phyloP scores from a whole-genome alignment of 352 stramenopile genomes.

The Phytophthora crassamura region DNA sequence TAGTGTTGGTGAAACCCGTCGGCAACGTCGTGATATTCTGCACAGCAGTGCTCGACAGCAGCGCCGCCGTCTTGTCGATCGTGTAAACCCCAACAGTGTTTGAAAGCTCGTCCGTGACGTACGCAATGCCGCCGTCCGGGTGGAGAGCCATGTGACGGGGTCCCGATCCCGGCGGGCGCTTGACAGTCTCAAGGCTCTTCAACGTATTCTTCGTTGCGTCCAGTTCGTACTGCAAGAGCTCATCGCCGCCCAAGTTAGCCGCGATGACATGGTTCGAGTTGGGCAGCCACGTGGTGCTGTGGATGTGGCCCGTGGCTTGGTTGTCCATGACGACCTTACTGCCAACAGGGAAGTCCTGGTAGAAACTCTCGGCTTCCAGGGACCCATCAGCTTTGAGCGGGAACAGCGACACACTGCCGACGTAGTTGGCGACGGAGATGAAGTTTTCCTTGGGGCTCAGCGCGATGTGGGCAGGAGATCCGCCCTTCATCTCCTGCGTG shows the following conservation, averaged over 20 bases:
- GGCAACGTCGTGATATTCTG: slow-evolving; percentile 67
- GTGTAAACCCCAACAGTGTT: slow-evolving; percentile 69
- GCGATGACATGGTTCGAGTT: slow-evolving; percentile 49
- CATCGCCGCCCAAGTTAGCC: slow-evolving; percentile 66
- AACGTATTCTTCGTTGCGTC: slow-evolving; percentile 46
- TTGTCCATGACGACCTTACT: slow-evolving; percentile 46
- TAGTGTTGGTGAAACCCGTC: slow-evolving; percentile 34
- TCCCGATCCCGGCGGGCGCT: slow-evolving; percentile 47
- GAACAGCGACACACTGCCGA: slow-evolving; percentile 61
- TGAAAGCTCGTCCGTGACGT: slow-evolving; percentile 61
- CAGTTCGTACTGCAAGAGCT: slow-evolving; percentile 58
- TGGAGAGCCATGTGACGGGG: slow-evolving; percentile 70
- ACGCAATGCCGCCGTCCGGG: slow-evolving; percentile 47
- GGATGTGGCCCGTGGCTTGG: slow-evolving; percentile 58
- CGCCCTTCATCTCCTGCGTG: slow-evolving; percentile 52
- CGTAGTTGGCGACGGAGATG: slow-evolving; percentile 67
- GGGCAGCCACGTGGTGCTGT: slow-evolving; percentile 67
- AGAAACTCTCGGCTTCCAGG: slow-evolving; percentile 39
- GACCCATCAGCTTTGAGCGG: slow-evolving; percentile 54
- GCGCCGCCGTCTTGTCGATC: slow-evolving; percentile 29
- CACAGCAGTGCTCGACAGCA: slow-evolving; percentile 35
- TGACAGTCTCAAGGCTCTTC: slow-evolving; percentile 27
- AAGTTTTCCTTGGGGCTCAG: slow-evolving; percentile 60
- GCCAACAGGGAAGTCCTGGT: slow-evolving; percentile 46
- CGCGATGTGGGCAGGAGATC: slow-evolving; percentile 45